A percentile compares a stretch with the other conserved stretches of the same genome.
Conservation (phyloP, 495 filamentous ascomycete species). For the Lophiotrema nucula region DNA sequence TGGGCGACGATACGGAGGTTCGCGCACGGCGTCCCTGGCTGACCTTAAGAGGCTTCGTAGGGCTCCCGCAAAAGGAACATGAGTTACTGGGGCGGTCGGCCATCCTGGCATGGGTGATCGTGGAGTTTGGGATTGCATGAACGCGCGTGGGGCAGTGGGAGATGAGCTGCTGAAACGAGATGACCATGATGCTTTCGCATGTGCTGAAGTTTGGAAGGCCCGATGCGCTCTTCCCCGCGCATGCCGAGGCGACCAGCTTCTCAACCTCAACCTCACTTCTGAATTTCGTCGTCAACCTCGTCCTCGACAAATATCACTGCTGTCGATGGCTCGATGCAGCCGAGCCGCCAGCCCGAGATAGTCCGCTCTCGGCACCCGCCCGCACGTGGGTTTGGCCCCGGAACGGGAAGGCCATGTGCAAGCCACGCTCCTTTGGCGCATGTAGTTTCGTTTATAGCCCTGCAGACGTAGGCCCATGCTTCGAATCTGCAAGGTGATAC, state of each 20-base stretch:
- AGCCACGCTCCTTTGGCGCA: too few relatives aligned
- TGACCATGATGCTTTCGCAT: background rate
- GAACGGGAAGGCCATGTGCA: background rate
- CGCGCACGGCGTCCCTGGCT: too few relatives aligned
- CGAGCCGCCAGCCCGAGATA: background rate
- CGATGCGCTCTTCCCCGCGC: background rate
- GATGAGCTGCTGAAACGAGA: constrained; percentile 4
- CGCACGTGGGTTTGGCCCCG: background rate
- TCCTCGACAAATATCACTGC: background rate
- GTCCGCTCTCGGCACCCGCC: background rate
- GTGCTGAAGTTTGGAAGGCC: too few relatives aligned
- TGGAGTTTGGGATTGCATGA: background rate
- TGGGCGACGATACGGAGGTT: background rate
- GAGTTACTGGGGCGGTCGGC: background rate
- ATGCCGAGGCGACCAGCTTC: background rate
- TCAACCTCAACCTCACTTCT: background rate
- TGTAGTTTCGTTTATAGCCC: background rate
- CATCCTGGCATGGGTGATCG: background rate
- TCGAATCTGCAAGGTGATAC: background rate
- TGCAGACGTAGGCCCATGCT: background rate
- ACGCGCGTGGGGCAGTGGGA: background rate
- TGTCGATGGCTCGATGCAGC: background rate
- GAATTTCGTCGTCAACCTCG: background rate
- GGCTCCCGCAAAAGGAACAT: background rate
- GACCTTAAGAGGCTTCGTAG: background rate